Evolutionary conservation across 345 rosid genomes (phyloP).

Genomic region (Corchorus capsularis): DNA sequence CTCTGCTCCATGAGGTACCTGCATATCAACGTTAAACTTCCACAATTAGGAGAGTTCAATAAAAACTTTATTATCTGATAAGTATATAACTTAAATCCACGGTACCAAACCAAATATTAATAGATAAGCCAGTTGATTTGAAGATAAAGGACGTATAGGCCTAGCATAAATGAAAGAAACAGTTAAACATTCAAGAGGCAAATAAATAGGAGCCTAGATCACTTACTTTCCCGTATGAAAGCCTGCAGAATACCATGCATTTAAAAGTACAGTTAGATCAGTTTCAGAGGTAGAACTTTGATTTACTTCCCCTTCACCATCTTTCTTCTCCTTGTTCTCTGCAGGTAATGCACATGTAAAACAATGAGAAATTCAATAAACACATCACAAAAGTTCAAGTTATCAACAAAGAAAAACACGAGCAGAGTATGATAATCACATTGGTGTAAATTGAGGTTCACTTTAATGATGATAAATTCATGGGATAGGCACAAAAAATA

Average conservation of each 20-base stretch:
- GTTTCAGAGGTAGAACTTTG: constrained; percentile 37
- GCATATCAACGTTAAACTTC: background rate
- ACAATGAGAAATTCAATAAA: background rate
- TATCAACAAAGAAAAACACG: background rate
- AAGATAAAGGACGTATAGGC: background rate
- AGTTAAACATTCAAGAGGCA: background rate
- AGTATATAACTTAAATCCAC: background rate
- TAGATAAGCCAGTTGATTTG: background rate
- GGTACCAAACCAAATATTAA: no score
- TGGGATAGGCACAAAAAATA: background rate
- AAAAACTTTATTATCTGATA: background rate
- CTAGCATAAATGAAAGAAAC: background rate
- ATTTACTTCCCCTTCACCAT: constrained; percentile 32
- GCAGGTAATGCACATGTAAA: constrained; percentile 16
- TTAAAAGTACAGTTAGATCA: constrained; percentile 52
- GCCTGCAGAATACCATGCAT: constrained; percentile 71
- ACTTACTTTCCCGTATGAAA: constrained; percentile 68
- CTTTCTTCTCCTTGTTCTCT: constrained; percentile 36
- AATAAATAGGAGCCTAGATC: background rate
- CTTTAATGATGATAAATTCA: background rate
- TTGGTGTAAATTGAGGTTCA: background rate
- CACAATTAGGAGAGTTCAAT: background rate
- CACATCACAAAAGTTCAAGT: background rate
- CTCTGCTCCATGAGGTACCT: constrained; percentile 52
- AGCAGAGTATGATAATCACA: background rate